Conservation (phyloP, 305 asterid genomes). For the Euphrasia arctica region DNA sequence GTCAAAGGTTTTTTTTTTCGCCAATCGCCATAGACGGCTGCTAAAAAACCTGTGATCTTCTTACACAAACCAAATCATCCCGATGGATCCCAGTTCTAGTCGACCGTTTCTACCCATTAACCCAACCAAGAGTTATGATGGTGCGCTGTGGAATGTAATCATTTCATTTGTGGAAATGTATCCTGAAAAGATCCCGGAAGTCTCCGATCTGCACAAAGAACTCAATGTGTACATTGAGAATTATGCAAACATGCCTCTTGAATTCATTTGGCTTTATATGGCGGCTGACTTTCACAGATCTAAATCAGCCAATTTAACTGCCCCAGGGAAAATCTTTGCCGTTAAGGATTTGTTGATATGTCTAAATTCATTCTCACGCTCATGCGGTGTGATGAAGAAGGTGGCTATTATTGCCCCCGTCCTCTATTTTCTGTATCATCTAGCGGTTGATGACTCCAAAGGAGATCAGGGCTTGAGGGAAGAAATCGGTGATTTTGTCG, state of each 20-base stretch:
- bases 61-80: constrained; percentile 18
- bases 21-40: constrained; percentile 4
- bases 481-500: constrained; percentile 26
- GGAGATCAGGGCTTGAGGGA: constrained; percentile 25
- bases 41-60: constrained; percentile 11
- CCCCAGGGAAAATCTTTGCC: constrained; percentile 19
- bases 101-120: constrained; percentile 9
- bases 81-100: constrained; percentile 14
- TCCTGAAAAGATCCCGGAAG: constrained; percentile 13
- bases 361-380: constrained; percentile 18
- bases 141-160: constrained; percentile 19
- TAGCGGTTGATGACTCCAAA: constrained; percentile 20
- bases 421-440: constrained; percentile 28
- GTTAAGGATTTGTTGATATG: constrained; percentile 20
- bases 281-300: constrained; percentile 21
- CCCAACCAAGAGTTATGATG: constrained; percentile 10
- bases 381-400: constrained; percentile 24
- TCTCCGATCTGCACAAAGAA: constrained; percentile 10
- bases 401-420: constrained; percentile 33
- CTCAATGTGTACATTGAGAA: constrained; percentile 9
- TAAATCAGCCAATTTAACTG: constrained; percentile 19
- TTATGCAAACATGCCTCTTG: constrained; percentile 27
- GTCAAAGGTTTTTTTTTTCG: constrained; percentile 11
- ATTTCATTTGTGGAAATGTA: constrained; percentile 18
- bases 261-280: constrained; percentile 25